These are phyloP conservation scores for Candida montana DNA, from an alignment of 805 yeast genomes.

Conservation along the genomic window DNA sequence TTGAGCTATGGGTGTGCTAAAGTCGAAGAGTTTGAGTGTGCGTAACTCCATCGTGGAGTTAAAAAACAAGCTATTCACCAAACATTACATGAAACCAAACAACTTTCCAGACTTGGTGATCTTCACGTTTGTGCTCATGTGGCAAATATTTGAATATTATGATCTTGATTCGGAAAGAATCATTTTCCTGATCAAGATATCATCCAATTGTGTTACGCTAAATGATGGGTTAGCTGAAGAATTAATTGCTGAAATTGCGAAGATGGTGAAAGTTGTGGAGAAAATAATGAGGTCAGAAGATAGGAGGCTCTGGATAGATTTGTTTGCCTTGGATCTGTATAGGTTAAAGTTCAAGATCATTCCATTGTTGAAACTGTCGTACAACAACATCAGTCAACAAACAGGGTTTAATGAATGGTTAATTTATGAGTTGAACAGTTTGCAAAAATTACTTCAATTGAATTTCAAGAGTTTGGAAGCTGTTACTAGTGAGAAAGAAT, in stretches of 20 bases:
- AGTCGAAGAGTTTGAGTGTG: not conserved
- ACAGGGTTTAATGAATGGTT: not conserved
- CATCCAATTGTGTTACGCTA: not conserved
- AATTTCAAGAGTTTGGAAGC: not conserved
- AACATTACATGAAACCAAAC: not conserved
- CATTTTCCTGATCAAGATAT: not conserved
- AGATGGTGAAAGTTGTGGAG: not conserved
- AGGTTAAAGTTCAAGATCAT: slow-evolving; percentile 2
- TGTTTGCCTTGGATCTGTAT: slow-evolving; percentile 1
- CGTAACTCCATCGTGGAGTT: slow-evolving; percentile 1
- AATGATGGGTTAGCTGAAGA: not conserved
- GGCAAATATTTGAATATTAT: slow-evolving; percentile 4
- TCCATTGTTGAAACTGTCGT: slow-evolving; percentile 1
- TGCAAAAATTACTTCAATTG: not conserved
- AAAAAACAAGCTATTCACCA: not conserved
- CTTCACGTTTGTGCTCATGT: not conserved
- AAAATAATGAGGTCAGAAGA: not conserved
- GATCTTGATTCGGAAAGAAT: not conserved
- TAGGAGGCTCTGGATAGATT: slow-evolving; percentile 4
- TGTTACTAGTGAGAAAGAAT: not conserved
- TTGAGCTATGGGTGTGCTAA: not conserved
- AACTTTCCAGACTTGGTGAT: not conserved
- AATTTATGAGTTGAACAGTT: slow-evolving; percentile 1
- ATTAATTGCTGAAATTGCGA: not conserved
- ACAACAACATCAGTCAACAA: not conserved